phyloP scores from a whole-genome alignment of 108 stramenopile genomes.

The Fragilaria crotonensis region DNA sequence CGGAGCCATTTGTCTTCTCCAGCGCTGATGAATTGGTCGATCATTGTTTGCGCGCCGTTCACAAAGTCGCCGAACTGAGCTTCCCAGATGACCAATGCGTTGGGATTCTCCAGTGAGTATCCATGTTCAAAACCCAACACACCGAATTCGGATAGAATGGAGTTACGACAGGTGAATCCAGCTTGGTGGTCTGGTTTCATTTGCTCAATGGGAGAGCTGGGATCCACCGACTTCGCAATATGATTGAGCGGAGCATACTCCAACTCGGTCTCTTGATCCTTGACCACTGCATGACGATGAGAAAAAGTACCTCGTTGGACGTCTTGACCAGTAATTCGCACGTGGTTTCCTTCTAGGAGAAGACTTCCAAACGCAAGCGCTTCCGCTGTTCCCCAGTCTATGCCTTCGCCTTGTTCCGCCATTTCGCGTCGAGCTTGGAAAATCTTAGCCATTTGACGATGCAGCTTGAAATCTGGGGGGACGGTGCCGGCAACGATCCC shows the following conservation, averaged over 20 bases:
- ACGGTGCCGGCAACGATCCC: conserved; percentile 77
- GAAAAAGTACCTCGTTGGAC: conserved; percentile 95
- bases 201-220: conserved; percentile 76
- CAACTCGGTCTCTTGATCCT: conserved; percentile 90
- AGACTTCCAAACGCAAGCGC: conserved; percentile 96
- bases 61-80: conserved; percentile 99
- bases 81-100: conserved; percentile 95
- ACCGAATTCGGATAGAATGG: conserved; percentile 93
- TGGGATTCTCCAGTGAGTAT: conserved; percentile 95
- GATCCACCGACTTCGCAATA: conserved; percentile 72
- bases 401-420: conserved; percentile 80
- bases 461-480: conserved; percentile 87
- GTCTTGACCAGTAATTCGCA: conserved; percentile 97
- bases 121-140: conserved; percentile 99
- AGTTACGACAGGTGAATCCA: conserved; percentile 88
- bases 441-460: conserved; percentile 90
- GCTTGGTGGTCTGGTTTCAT: conserved; percentile 81
- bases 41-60: conserved; percentile 97
- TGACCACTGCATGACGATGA: conserved; percentile 95
- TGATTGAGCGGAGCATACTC: conserved; percentile 91
- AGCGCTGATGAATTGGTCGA: conserved; percentile 96
- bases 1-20: conserved; percentile 99
- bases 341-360: conserved; percentile 95
- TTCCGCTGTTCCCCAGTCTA: conserved; percentile 99
- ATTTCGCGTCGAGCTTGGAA: conserved; percentile 77